Evolutionary conservation across 164 flowering plant genomes (phyloP).

Genomic region (Warburgia ugandensis): DNA sequence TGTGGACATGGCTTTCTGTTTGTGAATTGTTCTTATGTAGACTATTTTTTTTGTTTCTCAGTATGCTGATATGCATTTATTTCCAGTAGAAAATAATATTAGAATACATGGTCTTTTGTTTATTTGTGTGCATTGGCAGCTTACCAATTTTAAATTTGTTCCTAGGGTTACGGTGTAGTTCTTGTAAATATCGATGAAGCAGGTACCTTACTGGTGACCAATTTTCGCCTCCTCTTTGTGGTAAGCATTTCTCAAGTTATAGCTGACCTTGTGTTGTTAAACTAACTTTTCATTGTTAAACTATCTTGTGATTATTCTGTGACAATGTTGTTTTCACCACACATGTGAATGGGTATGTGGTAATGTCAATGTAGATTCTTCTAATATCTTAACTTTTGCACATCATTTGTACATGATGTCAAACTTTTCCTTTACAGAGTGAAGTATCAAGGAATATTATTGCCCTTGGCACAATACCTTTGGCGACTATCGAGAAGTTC

Average conservation of each 20-base stretch:
- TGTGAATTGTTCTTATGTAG: neutral
- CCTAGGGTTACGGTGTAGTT: slow-evolving; percentile 83
- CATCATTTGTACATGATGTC: neutral
- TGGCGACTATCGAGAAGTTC: slow-evolving; percentile 90
- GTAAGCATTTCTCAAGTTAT: slow-evolving; percentile 33
- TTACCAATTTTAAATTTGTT: neutral
- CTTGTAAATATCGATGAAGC: slow-evolving; percentile 92
- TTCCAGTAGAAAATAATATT: neutral
- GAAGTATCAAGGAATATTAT: slow-evolving; percentile 74
- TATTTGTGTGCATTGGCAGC: neutral
- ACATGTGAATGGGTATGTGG: neutral
- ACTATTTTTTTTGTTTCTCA: neutral
- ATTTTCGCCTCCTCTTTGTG: slow-evolving; percentile 87
- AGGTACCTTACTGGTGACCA: slow-evolving; percentile 83
- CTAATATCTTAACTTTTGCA: neutral
- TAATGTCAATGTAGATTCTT: neutral
- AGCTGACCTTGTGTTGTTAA: neutral
- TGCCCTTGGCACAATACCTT: slow-evolving; percentile 87
- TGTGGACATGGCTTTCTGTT: neutral
- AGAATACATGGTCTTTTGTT: neutral
- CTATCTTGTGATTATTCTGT: neutral
- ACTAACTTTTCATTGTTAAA: neutral
- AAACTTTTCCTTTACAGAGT: slow-evolving; percentile 34
- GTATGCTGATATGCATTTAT: neutral
- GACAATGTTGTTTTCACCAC: neutral